Base-by-base conservation (phyloP, 163 green algal genomes). In the Chloromonas sp. region DNA sequence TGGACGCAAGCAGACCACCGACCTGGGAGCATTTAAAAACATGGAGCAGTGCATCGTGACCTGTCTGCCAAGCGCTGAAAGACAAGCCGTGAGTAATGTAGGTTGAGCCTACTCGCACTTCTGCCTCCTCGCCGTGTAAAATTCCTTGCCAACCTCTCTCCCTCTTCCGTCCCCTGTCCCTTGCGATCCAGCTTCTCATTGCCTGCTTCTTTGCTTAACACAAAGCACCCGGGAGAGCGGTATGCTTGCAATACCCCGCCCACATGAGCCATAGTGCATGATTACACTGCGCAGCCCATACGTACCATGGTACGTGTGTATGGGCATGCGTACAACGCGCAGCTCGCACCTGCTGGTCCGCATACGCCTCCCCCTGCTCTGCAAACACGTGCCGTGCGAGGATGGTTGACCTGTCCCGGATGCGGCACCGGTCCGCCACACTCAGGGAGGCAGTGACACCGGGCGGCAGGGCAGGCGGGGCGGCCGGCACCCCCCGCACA, bases 361-460 rank as follows among this genome's bases (percentile, higher is more conserved):
- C 95, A 84, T 92, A 96, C 60, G 76, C 85, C 2, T 92, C 80
- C 86, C 96, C 79, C 57, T 90, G 87, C 36, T 96, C 91, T 2
- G 94, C 93, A 88, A 96, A 98, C 85, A 98, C 82, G 78, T 98
- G 96, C 1, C 96, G 92, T 0, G 95, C 93, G 85, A 98, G 90
- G 87, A 98, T 98, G 82, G 94, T 97, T 82, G 88, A 87, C 70
- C 96, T 90, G 90, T 98, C 92, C 2, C 96, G 90, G 11, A 98
- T 91, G 60, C 94, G 90, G 13, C 90, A 90, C 71, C 83, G 85
- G 81, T 88, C 85, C 0, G 61, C 70, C 60, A 88, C 78, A 36
- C 71, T 79, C 71, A 79, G 71, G 2, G 13, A 36, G 11, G 71
- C 5, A 5, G 14, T 58, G 13, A 58, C 5, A 3, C 2, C 71